Evolutionary conservation across 1,284 basidiomycete species (phyloP).

Genomic region (Papiliotrema flavescens): DNA sequence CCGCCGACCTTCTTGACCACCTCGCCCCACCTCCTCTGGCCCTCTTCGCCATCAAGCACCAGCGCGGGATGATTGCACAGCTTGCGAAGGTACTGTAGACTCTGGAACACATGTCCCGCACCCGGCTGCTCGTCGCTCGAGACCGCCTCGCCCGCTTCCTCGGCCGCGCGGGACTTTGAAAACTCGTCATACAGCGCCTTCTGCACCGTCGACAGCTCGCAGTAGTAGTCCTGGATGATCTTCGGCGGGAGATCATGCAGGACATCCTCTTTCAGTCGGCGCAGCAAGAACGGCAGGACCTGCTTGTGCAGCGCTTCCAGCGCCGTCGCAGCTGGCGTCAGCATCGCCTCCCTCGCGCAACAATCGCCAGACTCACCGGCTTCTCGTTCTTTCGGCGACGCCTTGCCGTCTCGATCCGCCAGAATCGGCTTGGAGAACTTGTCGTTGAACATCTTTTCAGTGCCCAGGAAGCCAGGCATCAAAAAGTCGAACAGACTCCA

Average conservation of each 20-base stretch:
- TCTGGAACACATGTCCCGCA: conserved; percentile 90
- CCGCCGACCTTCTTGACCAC: conserved; percentile 55
- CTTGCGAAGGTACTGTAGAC: conserved; percentile 93
- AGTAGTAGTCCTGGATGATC: conserved; percentile 99
- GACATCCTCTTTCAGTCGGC: conserved; percentile 96
- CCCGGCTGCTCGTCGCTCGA: conserved; percentile 51
- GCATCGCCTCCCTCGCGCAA: background rate
- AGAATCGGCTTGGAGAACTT: conserved; percentile 94
- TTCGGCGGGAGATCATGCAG: conserved; percentile 95
- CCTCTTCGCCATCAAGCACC: conserved; percentile 67
- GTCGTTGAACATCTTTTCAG: conserved; percentile 92
- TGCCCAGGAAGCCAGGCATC: conserved; percentile 98
- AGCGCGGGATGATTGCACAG: conserved; percentile 95
- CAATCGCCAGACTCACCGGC: conserved; percentile 60
- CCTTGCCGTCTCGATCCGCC: conserved; percentile 90
- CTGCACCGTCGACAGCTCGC: conserved; percentile 92
- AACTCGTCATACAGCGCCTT: conserved; percentile 92
- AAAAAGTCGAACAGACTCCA: conserved; percentile 99
- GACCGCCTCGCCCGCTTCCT: conserved; percentile 63
- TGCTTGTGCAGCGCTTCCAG: conserved; percentile 97
- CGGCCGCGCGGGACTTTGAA: conserved; percentile 69
- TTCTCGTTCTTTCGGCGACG: conserved; percentile 80
- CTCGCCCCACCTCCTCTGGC: conserved; percentile 47
- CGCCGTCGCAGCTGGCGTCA: conserved; percentile 70
- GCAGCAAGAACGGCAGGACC: conserved; percentile 95